Percentiles rank a stretch among this genome's conserved stretches.
Evolutionary conservation across 139 green algal species (phyloP).

Genomic region (Coelastrella sp.): DNA sequence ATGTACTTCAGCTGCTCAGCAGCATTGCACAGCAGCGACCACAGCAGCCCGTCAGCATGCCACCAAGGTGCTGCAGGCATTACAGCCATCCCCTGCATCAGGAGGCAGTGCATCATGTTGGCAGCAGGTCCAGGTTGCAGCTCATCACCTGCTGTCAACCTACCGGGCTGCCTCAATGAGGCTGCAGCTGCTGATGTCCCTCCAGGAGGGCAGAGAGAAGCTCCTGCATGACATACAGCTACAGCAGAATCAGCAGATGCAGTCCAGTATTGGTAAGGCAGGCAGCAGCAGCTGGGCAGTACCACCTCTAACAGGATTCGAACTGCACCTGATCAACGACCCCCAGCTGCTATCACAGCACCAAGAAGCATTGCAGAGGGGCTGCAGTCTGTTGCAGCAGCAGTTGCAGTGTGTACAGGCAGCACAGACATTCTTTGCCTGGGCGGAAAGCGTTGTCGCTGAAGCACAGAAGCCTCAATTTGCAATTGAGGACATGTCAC

Average conservation of each 20-base stretch:
- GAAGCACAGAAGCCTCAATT: background rate
- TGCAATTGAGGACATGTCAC: background rate
- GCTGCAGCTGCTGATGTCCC: constrained; percentile 29
- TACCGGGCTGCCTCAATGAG: constrained; percentile 12
- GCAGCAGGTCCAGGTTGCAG: constrained; percentile 5
- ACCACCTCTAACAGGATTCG: background rate
- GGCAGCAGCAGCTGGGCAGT: background rate
- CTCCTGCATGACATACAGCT: constrained; percentile 25
- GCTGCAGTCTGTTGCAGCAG: constrained; percentile 32
- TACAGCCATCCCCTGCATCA: constrained; percentile 15
- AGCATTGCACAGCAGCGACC: background rate
- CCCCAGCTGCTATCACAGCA: constrained; percentile 17
- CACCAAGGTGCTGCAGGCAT: background rate
- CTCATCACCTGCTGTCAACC: constrained; percentile 37
- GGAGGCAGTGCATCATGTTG: background rate
- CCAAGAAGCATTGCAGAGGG: constrained; percentile 28
- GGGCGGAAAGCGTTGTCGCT: constrained; percentile 13
- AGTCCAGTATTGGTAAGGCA: background rate
- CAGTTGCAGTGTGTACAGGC: constrained; percentile 22
- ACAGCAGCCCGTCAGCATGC: constrained; percentile 18
- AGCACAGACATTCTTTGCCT: constrained; percentile 25
- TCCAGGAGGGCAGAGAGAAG: constrained; percentile 21
- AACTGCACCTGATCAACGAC: constrained; percentile 6
- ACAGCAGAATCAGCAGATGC: background rate
- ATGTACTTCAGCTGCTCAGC: background rate